Base-by-base conservation (phyloP, 1,284 basidiomycete genomes). In the Erythrobasidium hasegawianum region DNA sequence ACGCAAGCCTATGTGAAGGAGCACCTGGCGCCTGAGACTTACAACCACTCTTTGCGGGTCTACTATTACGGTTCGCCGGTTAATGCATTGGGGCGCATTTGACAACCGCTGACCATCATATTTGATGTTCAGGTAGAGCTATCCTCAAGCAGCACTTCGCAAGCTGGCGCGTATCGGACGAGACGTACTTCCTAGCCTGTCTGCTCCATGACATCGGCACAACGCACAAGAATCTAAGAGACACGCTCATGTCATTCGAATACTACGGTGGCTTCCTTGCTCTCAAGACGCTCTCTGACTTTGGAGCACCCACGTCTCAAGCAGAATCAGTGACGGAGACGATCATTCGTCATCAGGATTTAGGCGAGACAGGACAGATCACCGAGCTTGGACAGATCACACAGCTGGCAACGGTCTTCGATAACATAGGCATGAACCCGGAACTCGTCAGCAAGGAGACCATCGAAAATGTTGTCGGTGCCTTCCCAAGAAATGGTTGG, bases 321-420 rank as follows among this genome's bases (percentile, higher is more conserved):
- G 83, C 83, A 38, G 83, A 84, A 69, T 79, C 80, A 58, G 80
- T 85, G 8, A 82, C 81, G 70, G 83, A 85, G 68, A 82, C 83
- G 38, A 83, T 84, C 68, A 79, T 85, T 61, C 76, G 83, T 55
- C 83, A 84, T 75, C 83, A 85, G 72, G 83, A 84, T 71, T 81
- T 84, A 57, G 82, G 83, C 67, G 82, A 83, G 9, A 82, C 81
- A 69, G 82, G 82, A 1, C 83, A 82, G 68, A 83, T 83, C 69
- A 83, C 83, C 1, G 78, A 79, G 75, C 79, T 83, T 57, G 82
- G 82, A 3, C 81, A 83, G 70, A 78, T 83, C 16, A 74, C 83
- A n/a, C 82, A 83, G 71, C 77, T 83, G 16, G 79, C 82, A 3
- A 83, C 81, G 1, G 81, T 83, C 62, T 77, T 83, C 13, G 75